These are phyloP conservation scores for Citrus cavaleriei DNA, from an alignment of 345 rosid genomes.

Conservation along the genomic window DNA sequence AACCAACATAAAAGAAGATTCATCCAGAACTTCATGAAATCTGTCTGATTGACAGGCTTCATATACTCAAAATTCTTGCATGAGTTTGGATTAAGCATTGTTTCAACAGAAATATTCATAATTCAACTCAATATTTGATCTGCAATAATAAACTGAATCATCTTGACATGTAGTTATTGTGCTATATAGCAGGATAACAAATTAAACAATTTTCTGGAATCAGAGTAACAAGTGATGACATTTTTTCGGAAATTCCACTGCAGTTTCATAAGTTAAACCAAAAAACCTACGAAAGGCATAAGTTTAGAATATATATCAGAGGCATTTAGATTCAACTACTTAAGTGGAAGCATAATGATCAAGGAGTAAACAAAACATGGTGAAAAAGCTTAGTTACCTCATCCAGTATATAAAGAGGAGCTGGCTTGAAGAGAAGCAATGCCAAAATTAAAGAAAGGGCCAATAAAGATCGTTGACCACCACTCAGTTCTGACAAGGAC, in stretches of 20 bases:
- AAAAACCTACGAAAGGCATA: neutral
- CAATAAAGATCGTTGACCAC: conserved; percentile 93
- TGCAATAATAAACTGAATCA: neutral
- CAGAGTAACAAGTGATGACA: neutral
- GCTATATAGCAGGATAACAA: neutral
- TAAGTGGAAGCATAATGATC: neutral
- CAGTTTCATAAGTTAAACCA: neutral
- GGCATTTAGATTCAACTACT: conserved; percentile 6
- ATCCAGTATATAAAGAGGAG: conserved; percentile 93
- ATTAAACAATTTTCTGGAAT: neutral
- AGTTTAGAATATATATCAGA: neutral
- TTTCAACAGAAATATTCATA: neutral
- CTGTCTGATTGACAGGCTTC: neutral
- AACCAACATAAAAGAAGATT: neutral
- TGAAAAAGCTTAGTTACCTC: conserved; percentile 47
- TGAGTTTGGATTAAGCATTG: neutral
- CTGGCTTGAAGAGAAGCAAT: conserved; percentile 93
- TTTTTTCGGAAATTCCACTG: neutral
- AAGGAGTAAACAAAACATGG: neutral
- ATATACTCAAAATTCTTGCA: neutral
- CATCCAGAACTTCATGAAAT: neutral
- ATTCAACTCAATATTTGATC: neutral
- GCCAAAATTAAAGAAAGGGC: conserved; percentile 94
- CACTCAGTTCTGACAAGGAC: conserved; percentile 88
- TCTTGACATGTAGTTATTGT: neutral